phyloP scores from a whole-genome alignment of 169 alveolate species.

The Eimeria nieschulzi region DNA sequence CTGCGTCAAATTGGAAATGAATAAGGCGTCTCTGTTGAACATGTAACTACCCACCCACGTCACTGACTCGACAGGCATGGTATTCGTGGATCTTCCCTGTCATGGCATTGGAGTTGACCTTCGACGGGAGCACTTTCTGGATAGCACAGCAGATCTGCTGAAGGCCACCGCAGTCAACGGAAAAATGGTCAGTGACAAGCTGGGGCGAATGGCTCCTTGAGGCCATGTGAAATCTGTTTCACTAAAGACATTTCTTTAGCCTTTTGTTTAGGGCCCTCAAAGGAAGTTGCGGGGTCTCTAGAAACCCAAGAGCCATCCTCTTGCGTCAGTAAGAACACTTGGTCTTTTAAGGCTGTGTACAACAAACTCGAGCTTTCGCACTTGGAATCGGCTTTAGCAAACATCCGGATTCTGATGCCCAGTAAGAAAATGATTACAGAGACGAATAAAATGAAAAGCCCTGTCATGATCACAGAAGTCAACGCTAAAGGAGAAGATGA shows the following conservation, averaged over 20 bases:
- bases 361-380: slow-evolving; percentile 55
- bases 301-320: slow-evolving; percentile 51
- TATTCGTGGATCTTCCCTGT: slow-evolving; percentile 52
- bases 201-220: slow-evolving; percentile 21
- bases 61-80: slow-evolving; percentile 53
- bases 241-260: not conserved
- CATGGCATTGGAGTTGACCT: slow-evolving; percentile 49
- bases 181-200: slow-evolving; percentile 51
- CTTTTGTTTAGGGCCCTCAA: slow-evolving; percentile 40
- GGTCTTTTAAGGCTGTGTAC: slow-evolving; percentile 49
- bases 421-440: slow-evolving; percentile 89
- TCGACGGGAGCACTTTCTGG: slow-evolving; percentile 42
- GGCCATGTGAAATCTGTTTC: slow-evolving; percentile 55
- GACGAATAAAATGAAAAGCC: slow-evolving; percentile 87
- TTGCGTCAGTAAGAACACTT: slow-evolving; percentile 15
- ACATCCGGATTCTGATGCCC: slow-evolving; percentile 86
- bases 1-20: slow-evolving; percentile 24
- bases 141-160: slow-evolving; percentile 9
- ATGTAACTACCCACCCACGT: slow-evolving; percentile 57
- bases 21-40: slow-evolving; percentile 27
- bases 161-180: slow-evolving; percentile 61
- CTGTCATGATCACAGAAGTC: slow-evolving; percentile 76
- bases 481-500: slow-evolving; percentile 80
- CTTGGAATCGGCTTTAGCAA: slow-evolving; percentile 50
- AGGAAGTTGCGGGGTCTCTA: slow-evolving; percentile 51